Evolutionary conservation across 768 basidiomycete species (phyloP), one percentile per base, ranked within the genome.

Genomic region (Cystobasidium tubakii): DNA sequence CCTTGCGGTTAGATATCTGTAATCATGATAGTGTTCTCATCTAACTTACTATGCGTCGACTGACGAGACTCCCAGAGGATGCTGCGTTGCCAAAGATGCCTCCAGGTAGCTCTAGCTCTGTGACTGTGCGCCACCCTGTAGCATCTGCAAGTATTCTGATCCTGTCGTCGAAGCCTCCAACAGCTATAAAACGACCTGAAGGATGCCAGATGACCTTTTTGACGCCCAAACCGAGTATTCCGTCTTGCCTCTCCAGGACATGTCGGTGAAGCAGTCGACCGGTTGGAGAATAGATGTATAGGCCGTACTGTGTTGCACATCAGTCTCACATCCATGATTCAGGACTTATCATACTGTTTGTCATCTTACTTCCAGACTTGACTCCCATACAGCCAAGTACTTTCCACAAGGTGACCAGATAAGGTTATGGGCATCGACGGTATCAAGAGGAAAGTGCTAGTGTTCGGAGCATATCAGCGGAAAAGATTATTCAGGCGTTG

Each of bases 391-490:
- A 0, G 81, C 81, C 21, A 83, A 46, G 75, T 80, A 83, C 54
- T 77, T 75, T 0, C 82, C 82, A 73, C 80, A 81, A 0, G 82
- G 82, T 23, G 79, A 80, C 81, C 81, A 82, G 15, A 75, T 64
- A 12, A 83, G 62, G 29, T 78, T 79, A 62, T 80, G 80, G 1
- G 79, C 78, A 63, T 83, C 81, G n/a, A 69, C 76, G 1, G 82
- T 79, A 0, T 75, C 73, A 3, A 82, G 66, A 1, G 80, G 55
- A 42, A 83, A 81, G 66, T 80, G 80, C 83, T 83, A 71, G 21
- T 7, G 23, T 1, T 21, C 25, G 57, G 62, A 43, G 36, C 31
- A 10, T 13, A 29, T 15, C n/a, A 57, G 19, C 15, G 23, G n/a
- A 15, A 62, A 73, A 12, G n/a, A 73, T 73, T 10, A 69, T 55